Evolutionary conservation across 495 filamentous ascomycete species (phyloP).

Genomic region (Neurospora sublineolata): DNA sequence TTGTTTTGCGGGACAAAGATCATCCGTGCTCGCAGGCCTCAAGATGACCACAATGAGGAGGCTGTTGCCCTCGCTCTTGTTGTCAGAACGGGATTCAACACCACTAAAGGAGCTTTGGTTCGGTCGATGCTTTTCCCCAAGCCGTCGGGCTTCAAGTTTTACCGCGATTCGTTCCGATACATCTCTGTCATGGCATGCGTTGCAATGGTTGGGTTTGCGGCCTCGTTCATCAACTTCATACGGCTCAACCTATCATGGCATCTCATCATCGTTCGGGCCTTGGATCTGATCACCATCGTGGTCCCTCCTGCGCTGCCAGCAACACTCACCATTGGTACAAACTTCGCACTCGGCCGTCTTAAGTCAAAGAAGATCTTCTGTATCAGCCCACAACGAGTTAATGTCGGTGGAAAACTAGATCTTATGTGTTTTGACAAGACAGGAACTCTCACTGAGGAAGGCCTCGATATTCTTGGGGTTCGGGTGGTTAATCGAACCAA

Average conservation of each 20-base stretch:
- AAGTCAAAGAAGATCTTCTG: slow-evolving; percentile 88
- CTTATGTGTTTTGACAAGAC: slow-evolving; percentile 98
- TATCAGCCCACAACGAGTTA: slow-evolving; percentile 92
- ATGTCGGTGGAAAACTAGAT: slow-evolving; percentile 91
- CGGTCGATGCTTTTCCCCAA: slow-evolving; percentile 99
- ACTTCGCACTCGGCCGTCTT: slow-evolving; percentile 80
- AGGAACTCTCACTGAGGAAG: slow-evolving; percentile 93
- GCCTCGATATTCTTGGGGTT: slow-evolving; percentile 85
- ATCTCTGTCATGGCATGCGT: slow-evolving; percentile 95
- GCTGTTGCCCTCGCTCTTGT: slow-evolving; percentile 87
- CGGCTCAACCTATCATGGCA: slow-evolving; percentile 72
- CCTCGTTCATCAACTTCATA: slow-evolving; percentile 87
- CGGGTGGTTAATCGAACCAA: slow-evolving; percentile 56
- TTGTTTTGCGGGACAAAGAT: slow-evolving; percentile 94
- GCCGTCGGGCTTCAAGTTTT: slow-evolving; percentile 96
- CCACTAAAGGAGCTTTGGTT: slow-evolving; percentile 90
- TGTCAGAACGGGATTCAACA: slow-evolving; percentile 89
- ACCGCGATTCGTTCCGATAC: slow-evolving; percentile 93
- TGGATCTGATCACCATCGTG: slow-evolving; percentile 96
- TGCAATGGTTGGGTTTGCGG: slow-evolving; percentile 75
- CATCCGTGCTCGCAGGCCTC: slow-evolving; percentile 77
- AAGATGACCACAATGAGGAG: slow-evolving; percentile 71
- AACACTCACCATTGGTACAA: slow-evolving; percentile 91
- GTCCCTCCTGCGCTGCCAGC: slow-evolving; percentile 96
- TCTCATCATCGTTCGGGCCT: slow-evolving; percentile 77